Conservation (phyloP, 2,329 filamentous ascomycete species). For the Aspergillus pseudoterreus region DNA sequence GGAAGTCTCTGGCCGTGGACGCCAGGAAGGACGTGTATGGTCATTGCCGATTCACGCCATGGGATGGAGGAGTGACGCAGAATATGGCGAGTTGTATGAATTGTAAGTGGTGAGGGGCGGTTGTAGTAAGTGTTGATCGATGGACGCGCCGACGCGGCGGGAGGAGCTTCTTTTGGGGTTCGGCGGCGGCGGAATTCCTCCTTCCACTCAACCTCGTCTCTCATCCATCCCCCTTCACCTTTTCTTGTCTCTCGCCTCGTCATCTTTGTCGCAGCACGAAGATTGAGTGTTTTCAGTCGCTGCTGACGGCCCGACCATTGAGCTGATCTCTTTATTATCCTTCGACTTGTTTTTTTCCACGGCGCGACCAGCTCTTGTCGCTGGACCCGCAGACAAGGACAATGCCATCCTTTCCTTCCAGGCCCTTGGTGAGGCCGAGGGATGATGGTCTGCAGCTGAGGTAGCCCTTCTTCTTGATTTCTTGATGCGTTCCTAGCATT, state of each 20-base stretch:
- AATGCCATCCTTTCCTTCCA: slow-evolving; percentile 35
- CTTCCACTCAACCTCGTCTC: neutral
- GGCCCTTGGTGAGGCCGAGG: slow-evolving; percentile 35
- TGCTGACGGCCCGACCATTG: too few relatives aligned
- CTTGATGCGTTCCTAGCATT: neutral
- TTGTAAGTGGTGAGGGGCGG: neutral
- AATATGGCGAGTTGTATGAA: neutral
- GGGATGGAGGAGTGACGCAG: neutral
- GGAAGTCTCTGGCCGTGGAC: slow-evolving; percentile 20
- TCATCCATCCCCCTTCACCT: neutral
- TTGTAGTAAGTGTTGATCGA: neutral
- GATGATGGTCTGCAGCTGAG: slow-evolving; percentile 42
- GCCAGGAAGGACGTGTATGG: slow-evolving; percentile 19
- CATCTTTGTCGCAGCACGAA: too few relatives aligned
- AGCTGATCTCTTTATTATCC: neutral
- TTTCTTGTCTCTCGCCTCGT: neutral
- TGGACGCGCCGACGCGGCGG: slow-evolving; percentile 1
- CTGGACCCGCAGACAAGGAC: slow-evolving; percentile 4
- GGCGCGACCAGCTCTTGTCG: neutral
- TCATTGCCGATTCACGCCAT: slow-evolving; percentile 23
- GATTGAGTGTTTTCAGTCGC: too few relatives aligned
- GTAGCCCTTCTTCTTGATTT: slow-evolving; percentile 19
- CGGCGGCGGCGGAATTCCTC: slow-evolving; percentile 5
- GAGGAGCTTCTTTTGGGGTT: neutral
- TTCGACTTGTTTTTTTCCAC: neutral